A percentile compares a stretch with the other conserved stretches of the same genome.
These are phyloP conservation scores for Byssochlamys sp. DNA, from an alignment of 2,329 filamentous ascomycete genomes.

Conservation along the genomic window DNA sequence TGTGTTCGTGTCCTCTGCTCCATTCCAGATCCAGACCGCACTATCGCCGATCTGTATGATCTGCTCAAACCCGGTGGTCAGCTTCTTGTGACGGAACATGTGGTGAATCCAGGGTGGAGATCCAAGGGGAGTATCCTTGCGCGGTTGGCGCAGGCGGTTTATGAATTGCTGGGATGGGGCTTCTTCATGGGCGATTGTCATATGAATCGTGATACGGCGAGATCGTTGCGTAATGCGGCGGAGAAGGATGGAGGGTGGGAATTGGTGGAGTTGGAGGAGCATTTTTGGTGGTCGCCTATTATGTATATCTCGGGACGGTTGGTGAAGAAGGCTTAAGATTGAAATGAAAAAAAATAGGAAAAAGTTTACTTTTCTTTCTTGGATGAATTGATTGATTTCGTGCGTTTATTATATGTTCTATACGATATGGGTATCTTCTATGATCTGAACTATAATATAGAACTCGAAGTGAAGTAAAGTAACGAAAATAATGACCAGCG, in stretches of 20 bases:
- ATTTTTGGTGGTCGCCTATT: conserved; percentile 29
- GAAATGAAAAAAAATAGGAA: not conserved
- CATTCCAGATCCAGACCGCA: conserved; percentile 40
- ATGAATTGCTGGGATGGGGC: conserved; percentile 40
- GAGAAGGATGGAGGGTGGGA: conserved; percentile 39
- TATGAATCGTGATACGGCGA: conserved; percentile 41
- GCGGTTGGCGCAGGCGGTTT: conserved; percentile 39
- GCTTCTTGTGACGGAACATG: conserved; percentile 48
- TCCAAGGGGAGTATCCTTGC: conserved; percentile 37
- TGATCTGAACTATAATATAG: not conserved
- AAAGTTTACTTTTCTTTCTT: not conserved
- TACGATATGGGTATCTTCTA: not conserved
- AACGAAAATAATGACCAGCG: not conserved
- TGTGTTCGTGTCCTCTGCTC: conserved; percentile 48
- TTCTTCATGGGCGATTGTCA: conserved; percentile 46
- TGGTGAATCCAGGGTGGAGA: conserved; percentile 43
- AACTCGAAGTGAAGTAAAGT: not conserved
- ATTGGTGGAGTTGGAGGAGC: conserved; percentile 36
- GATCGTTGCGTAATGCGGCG: conserved; percentile 34
- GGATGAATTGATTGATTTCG: not conserved
- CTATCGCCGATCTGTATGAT: conserved; percentile 38
- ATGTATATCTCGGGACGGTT: conserved; percentile 34
- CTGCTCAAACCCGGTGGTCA: conserved; percentile 47
- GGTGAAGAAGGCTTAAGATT: conserved; percentile 23
- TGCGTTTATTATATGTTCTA: not conserved